A percentile compares a stretch with the other conserved stretches of the same genome.
These are phyloP conservation scores for Geum urbanum DNA, from an alignment of 306 rosid species.

Conservation along the genomic window DNA sequence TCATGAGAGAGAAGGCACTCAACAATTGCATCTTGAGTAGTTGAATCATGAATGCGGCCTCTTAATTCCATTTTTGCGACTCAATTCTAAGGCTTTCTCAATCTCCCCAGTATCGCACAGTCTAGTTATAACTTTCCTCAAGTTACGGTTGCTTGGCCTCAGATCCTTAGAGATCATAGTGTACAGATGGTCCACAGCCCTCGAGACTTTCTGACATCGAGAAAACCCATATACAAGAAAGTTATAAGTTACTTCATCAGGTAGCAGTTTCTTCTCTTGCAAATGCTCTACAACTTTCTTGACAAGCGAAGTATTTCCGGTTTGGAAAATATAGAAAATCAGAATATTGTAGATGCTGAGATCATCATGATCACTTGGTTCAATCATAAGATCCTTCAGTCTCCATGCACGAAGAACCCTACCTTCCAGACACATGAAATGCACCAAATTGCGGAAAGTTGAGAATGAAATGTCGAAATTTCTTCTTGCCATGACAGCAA, in stretches of 20 bases:
- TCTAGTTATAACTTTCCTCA: constrained; percentile 50
- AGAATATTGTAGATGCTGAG: constrained; percentile 61
- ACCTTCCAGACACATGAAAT: constrained; percentile 47
- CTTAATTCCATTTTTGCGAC: constrained; percentile 63
- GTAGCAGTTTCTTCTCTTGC: constrained; percentile 48
- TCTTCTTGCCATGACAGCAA: constrained; percentile 53
- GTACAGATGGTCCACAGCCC: constrained; percentile 46
- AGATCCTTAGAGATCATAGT: constrained; percentile 60
- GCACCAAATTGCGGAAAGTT: constrained; percentile 51
- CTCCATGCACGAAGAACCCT: constrained; percentile 39
- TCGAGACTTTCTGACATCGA: constrained; percentile 47
- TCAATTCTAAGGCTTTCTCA: constrained; percentile 54
- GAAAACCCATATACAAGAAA: constrained; percentile 70
- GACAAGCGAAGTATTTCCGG: constrained; percentile 44
- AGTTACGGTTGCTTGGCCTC: constrained; percentile 58
- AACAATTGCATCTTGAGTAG: constrained; percentile 50
- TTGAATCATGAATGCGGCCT: constrained; percentile 67
- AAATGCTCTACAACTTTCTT: constrained; percentile 44
- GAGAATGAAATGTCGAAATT: constrained; percentile 41
- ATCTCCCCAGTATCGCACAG: constrained; percentile 57
- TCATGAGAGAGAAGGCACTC: constrained; percentile 55
- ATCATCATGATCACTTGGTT: constrained; percentile 36
- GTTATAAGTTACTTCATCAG: constrained; percentile 56
- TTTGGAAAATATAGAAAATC: constrained; percentile 53
- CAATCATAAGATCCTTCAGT: constrained; percentile 58